Evolutionary conservation across 768 basidiomycete genomes (phyloP), one percentile per base, ranked within the genome.

Genomic region (Astraeus odoratus): DNA sequence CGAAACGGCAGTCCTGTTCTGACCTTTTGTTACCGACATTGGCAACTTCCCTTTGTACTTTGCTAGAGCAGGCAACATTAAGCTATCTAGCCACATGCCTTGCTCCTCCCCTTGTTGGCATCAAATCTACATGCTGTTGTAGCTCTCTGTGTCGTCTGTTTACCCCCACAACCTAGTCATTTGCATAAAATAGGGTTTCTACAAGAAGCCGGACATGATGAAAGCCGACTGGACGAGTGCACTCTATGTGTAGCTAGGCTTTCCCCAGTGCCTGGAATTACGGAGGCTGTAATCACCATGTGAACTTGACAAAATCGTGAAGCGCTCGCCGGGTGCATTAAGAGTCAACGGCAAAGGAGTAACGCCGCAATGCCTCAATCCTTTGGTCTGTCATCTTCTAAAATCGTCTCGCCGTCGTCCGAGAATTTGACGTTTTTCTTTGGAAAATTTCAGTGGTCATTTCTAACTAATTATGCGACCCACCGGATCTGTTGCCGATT

Each of bases 341-440:
- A 16, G 19, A 6, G 34, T 19, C 34, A 35, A 7, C 34, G 34
- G 20, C 8, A 3, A 22, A 27, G n/a, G 24, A n/a, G 22, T 13
- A 7, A 22, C 23, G 37, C 37, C 15, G 37, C 15, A 10, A 18
- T 35, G 13, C 12, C 16, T 19, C 22, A 37, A 13, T 37, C 36
- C 18, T 22, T 37, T 35, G 16, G 8, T 8, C 37, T 39, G 5
- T 6, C 22, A 2, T 83, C 83, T 54, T 85, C 83, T 40, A 85
- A 51, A 1, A 89, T 73, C 9, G 54, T 70, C 60, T 86, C 83
- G 27, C 88, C 88, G 53, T 91, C 87, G 47, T 78, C 76, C 0
- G 86, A 86, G 47, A 91, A 81, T 54, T 78, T 83, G 39, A 90
- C 77, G 53, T 86, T 86, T 40, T 81, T 74, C 83, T 89, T 52